Evolutionary conservation across 2,329 filamentous ascomycete genomes (phyloP), one percentile per base, ranked within the genome.

Genomic region (Phyllosticta citriasiana): DNA sequence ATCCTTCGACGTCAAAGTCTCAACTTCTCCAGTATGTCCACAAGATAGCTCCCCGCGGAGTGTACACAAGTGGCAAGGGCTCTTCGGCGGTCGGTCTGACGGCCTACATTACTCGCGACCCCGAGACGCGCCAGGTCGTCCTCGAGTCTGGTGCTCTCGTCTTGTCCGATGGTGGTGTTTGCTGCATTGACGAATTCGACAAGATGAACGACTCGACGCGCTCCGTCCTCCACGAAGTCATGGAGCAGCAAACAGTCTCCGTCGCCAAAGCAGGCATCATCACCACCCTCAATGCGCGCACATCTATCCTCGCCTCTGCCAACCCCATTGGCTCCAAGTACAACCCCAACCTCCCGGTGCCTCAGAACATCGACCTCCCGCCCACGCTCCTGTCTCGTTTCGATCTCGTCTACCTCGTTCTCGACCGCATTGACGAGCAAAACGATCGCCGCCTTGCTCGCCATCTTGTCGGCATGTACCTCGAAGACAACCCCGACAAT

Each of bases 241-340:
- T 90, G 87, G 87, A 90, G 72, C 87, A 90, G 70, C 87, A 90
- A 72, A 90, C 87, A 0, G 86, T 90, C 1, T 89, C 87, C 2
- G 88, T 90, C 66, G 87, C 87, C 26, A 90, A 90, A 73, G 87
- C 87, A 2, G 87, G 87, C 63, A 89, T 90, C 71, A 90, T 89
- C 69, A 89, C 87, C 1, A 99, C 94, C 0, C 80, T 99, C 63
- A 99, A 99, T 71, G 94, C 94, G 26, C 84, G 94, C 70, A 97
- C 94, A 1, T 95, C 89, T 65, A 97, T 99, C 70, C 84, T 99
- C 30, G 94, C 94, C 16, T 97, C 93, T 10, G 94, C 94, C 74
- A 99, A 99, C 72, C 94, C 94, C 1, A 97, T 99, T 66, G 94
- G 94, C 68, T 96, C 91, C 77, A 92, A 95, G 72, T 99, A 99